Percentiles rank a stretch among this genome's conserved stretches.
Conservation (phyloP, 1,139 yeast genomes). For the Eremothecium coryli region DNA sequence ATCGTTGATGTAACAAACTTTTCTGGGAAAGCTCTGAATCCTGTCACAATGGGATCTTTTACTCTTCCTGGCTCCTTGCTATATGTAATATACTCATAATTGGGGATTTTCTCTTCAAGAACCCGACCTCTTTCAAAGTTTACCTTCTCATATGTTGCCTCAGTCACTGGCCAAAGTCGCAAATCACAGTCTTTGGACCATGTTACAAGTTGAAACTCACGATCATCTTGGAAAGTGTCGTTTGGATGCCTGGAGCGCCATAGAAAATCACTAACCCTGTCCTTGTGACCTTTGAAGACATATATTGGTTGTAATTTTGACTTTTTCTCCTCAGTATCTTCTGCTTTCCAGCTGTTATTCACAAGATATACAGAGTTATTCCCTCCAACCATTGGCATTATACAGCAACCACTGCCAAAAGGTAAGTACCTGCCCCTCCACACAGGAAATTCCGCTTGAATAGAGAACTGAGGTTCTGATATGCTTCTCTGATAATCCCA, state of each 20-base stretch:
- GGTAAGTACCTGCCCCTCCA: constrained; percentile 84
- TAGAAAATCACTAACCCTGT: constrained; percentile 75
- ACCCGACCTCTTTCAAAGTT: constrained; percentile 41
- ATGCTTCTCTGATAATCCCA: constrained; percentile 56
- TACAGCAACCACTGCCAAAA: constrained; percentile 82
- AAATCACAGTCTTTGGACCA: constrained; percentile 90
- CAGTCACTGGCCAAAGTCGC: constrained; percentile 70
- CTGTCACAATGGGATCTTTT: constrained; percentile 11
- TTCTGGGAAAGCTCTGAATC: constrained; percentile 28
- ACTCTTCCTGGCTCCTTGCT: constrained; percentile 41
- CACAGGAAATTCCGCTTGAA: constrained; percentile 73
- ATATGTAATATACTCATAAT: constrained; percentile 42
- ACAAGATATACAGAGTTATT: constrained; percentile 62
- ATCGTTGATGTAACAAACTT: constrained; percentile 35
- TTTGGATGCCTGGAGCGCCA: constrained; percentile 61
- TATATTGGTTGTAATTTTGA: constrained; percentile 48
- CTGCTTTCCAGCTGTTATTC: constrained; percentile 33
- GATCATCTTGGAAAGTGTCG: constrained; percentile 46
- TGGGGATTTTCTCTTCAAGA: constrained; percentile 34
- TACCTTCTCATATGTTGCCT: constrained; percentile 49
- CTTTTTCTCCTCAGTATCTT: constrained; percentile 31
- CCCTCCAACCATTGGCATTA: constrained; percentile 89
- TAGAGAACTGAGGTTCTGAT: constrained; percentile 45
- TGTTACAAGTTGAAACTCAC: constrained; percentile 82
- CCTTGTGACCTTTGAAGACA: constrained; percentile 71